Conservation (phyloP, 495 filamentous ascomycete genomes). For the Tuber magnatum region DNA sequence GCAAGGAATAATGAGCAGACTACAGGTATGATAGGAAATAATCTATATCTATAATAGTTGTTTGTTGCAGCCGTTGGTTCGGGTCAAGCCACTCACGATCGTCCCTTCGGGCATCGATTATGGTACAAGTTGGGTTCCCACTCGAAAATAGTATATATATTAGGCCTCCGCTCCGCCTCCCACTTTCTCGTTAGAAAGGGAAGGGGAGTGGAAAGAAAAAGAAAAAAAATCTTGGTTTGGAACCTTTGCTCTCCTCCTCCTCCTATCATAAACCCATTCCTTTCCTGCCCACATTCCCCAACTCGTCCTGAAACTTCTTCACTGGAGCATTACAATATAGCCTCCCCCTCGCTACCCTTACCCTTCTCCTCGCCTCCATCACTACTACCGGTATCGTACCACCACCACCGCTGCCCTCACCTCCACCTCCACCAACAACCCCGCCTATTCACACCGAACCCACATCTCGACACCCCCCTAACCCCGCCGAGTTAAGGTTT, state of each 20-base stretch:
- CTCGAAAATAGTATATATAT: slow-evolving; percentile 5
- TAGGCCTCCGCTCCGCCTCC: slow-evolving; percentile 4
- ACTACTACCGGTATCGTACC: neutral
- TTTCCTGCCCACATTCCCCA: neutral
- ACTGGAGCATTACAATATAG: neutral
- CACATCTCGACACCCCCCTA: neutral
- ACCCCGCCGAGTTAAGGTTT: slow-evolving; percentile 4
- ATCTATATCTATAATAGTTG: neutral
- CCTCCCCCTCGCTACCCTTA: neutral
- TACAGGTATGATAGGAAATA: neutral
- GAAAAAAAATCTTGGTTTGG: slow-evolving; percentile 5
- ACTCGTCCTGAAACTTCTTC: neutral
- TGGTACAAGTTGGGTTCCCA: neutral
- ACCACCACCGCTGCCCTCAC: neutral
- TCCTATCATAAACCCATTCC: neutral
- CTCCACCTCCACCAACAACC: neutral
- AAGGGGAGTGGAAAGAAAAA: neutral
- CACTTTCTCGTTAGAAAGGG: neutral
- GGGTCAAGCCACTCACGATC: neutral
- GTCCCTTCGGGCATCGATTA: neutral
- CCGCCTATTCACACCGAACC: slow-evolving; percentile 1
- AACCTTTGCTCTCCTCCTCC: slow-evolving; percentile 6
- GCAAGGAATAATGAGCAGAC: neutral
- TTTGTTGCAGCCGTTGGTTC: neutral
- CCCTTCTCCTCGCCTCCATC: neutral